Evolutionary conservation across 495 filamentous ascomycete species (phyloP), one percentile per base, ranked within the genome.

Genomic region (Aspergillus avenaceus): DNA sequence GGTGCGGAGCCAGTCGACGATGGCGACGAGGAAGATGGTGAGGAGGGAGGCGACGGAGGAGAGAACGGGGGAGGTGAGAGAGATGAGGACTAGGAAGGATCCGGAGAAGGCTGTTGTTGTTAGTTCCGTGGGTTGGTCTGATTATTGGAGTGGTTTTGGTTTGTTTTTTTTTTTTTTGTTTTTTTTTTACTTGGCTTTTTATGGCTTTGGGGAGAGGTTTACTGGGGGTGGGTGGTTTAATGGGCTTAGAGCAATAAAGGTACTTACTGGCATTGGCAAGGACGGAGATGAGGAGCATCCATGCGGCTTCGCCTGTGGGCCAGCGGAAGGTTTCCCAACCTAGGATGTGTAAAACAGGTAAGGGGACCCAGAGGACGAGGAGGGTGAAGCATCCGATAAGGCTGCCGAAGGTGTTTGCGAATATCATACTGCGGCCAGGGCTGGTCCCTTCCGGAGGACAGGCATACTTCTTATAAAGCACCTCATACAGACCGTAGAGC

Each of bases 401-500:
- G 52, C 84, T 90, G 24, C 89, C 93, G 54, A 97, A 91, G 0
- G 87, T 84, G 58, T 91, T 97, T 47, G 93, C 90, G 58, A 97
- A 97, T 55, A 96, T 84, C 73, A 95, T 89, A 45, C 88, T 89
- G 4, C 90, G 80, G 6, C 79, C 84, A 0, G 92, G 79, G 46
- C 83, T 87, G 9, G 81, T 85, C 22, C 90, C 90, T 47, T 97
- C 91, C 0, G 93, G 93, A 23, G 93, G 93, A 63, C 93, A 98
- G 4, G 91, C 92, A 37, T 84, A 78, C 34, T 82, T 82, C 73
- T 98, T 98, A 69, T 97, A 98, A 37, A 98, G 64, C 22, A 98
- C 93, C 69, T 98, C 93, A 66, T 98, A 98, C 28, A 98, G 83
- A 0, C 93, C 93, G 65, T 98, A 98, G 13, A 98, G 76, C 18